phyloP scores from a whole-genome alignment of 2,329 filamentous ascomycete species.

The Ceratocystis lukuohia region DNA sequence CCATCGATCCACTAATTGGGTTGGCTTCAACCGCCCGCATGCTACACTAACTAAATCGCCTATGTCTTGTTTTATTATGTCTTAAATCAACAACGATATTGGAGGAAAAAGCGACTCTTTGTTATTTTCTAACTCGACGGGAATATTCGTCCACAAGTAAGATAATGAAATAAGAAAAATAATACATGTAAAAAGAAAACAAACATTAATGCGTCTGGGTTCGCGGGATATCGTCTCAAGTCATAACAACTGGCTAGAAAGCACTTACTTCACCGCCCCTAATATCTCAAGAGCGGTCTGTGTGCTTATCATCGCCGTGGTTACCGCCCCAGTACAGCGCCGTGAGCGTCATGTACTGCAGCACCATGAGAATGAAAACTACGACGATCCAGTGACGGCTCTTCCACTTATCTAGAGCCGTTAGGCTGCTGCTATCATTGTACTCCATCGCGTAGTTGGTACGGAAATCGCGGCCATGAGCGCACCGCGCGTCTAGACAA shows the following conservation, averaged over 20 bases:
- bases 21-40: no score
- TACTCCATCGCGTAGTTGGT: not conserved
- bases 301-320: not conserved
- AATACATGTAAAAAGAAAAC: not conserved
- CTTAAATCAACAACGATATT: no score
- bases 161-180: not conserved
- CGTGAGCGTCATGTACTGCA: conserved; percentile 10
- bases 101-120: not conserved
- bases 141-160: not conserved
- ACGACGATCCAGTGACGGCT: conserved; percentile 6
- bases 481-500: conserved; percentile 9
- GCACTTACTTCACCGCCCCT: not conserved
- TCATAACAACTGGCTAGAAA: not conserved
- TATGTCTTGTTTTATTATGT: no score
- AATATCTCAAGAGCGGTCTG: conserved; percentile 1
- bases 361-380: conserved; percentile 3
- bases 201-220: conserved; percentile 3
- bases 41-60: no score
- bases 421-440: not conserved
- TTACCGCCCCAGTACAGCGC: conserved; percentile 5
- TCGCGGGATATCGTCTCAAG: conserved; percentile 5
- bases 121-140: not conserved
- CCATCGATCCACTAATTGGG: not conserved
- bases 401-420: conserved; percentile 9
- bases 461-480: conserved; percentile 1